Evolutionary conservation across 768 basidiomycete species (phyloP).

Genomic region (Macrolepiota dolichaula): DNA sequence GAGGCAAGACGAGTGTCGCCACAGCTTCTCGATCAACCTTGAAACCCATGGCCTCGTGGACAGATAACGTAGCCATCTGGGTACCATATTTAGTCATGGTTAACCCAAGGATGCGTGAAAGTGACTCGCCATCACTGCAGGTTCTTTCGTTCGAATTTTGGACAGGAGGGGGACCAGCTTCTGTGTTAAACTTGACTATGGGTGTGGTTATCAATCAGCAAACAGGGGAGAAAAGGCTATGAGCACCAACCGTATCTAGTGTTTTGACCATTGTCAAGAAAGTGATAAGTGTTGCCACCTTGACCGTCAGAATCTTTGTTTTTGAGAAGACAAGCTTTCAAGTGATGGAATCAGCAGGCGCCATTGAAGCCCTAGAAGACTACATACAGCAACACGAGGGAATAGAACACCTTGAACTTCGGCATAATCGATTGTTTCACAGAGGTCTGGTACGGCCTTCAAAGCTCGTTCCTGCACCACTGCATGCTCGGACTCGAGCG

Average conservation of each 20-base stretch:
- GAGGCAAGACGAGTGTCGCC: constrained; percentile 83
- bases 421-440: constrained; percentile 92
- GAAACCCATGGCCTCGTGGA: constrained; percentile 95
- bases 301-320: constrained; percentile 86
- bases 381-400: constrained; percentile 81
- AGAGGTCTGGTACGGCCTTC: constrained; percentile 78
- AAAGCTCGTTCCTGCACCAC: constrained; percentile 89
- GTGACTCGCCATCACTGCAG: constrained; percentile 78
- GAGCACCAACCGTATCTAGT: constrained; percentile 67
- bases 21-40: constrained; percentile 94
- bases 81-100: not conserved
- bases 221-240: not conserved
- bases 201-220: not conserved
- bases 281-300: constrained; percentile 83
- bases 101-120: not conserved
- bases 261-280: constrained; percentile 87
- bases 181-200: constrained; percentile 81
- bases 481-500: constrained; percentile 93
- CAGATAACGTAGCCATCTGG: constrained; percentile 82
- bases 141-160: constrained; percentile 95
- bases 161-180: constrained; percentile 93
- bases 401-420: constrained; percentile 90
- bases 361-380: not conserved
- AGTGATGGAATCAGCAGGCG: not conserved
- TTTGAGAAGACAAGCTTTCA: constrained; percentile 86